Evolutionary conservation across 495 filamentous ascomycete species (phyloP), one percentile per base, ranked within the genome.

Genomic region (Paragyromitra xinjiangensis): DNA sequence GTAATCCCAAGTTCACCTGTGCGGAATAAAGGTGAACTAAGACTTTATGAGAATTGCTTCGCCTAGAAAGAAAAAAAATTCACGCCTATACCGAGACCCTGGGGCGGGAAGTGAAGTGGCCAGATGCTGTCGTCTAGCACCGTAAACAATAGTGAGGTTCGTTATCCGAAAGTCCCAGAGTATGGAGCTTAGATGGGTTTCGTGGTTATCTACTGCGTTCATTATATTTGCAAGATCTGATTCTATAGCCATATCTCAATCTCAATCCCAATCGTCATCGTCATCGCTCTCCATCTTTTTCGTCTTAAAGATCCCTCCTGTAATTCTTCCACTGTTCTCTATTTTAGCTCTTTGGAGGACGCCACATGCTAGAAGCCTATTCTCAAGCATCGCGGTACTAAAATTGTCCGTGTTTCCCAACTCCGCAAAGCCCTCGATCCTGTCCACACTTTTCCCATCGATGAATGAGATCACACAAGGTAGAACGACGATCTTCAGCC

Each of bases 391-490:
- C 42, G 83, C 82, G 5, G 90, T 90, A 26, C 84, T 88, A 79
- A 94, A 92, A 48, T 81, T 85, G 81, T 92, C 90, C 5, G 86
- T 88, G 78, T 89, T 84, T 44, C 88, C 89, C 34, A 94, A 78
- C 7, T 91, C 91, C 55, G 93, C 92, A 84, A 94, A 94, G 0
- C 92, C 92, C 67, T 93, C 85, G 6, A 94, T 87, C 44, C 92
- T 83, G 78, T 92, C 92, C 51, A 89, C 88, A 1, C 86, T 85
- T 48, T 91, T 83, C 5, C 92, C 92, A 83, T 92, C 89, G 63
- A 90, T 84, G 76, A 94, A 94, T 26, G 88, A 89, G 77, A 94
- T 88, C 65, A 94, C 90, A 78, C 92, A 94, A 0, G 92, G 92
- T 51, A 94, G 81, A 0, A 94, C 89, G 71, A 89, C 84, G 8